Evolutionary conservation across 1,284 basidiomycete genomes (phyloP), one percentile per base, ranked within the genome.

Genomic region (Cryptococcus sp.): DNA sequence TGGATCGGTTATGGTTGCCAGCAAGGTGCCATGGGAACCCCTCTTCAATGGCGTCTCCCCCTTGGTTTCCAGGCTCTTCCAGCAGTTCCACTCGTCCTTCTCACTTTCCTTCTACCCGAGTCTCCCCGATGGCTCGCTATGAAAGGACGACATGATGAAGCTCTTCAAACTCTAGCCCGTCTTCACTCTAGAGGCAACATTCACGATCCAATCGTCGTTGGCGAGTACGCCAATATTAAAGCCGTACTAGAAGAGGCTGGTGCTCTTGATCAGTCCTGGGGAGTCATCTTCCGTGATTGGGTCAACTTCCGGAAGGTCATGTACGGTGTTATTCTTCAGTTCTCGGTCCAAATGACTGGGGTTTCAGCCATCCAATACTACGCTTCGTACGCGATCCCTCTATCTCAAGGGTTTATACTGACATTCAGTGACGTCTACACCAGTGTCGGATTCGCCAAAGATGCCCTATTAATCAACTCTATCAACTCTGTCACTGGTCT

Each of bases 121-220:
- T 78, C 76, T 11, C 83, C 83, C 1, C 60, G 84, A 25, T 86
- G 80, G 75, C 77, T 86, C 31, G 79, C 85, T 16, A 80, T 79
- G n/a, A 78, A 78, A 47, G 81, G 80, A 14, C 75, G 80, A 16
- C 68, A 72, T 2, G 75, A 79, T 1, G 79, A 83, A 37, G 82
- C 83, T 0, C 75, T 75, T 40, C 69, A 60, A 3, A 77, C 82
- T 22, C 76, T 86, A 3, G 79, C 80, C n/a, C 80, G 80, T 54
- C 85, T 83, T 55, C 85, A 87, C 62, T 82, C 83, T 1, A 79
- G 58, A 31, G 68, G 66, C 18, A 54, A 66, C 45, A 49, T 53
- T 36, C 45, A 70, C 43, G 75, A 77, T 54, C 56, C 64, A 1
- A 59, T 77, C n/a, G 70, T 76, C 7, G 55, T 61, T 14, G 70